These are phyloP conservation scores for Pneumocystis murina DNA, from an alignment of 1,139 yeast species.

Conservation along the genomic window DNA sequence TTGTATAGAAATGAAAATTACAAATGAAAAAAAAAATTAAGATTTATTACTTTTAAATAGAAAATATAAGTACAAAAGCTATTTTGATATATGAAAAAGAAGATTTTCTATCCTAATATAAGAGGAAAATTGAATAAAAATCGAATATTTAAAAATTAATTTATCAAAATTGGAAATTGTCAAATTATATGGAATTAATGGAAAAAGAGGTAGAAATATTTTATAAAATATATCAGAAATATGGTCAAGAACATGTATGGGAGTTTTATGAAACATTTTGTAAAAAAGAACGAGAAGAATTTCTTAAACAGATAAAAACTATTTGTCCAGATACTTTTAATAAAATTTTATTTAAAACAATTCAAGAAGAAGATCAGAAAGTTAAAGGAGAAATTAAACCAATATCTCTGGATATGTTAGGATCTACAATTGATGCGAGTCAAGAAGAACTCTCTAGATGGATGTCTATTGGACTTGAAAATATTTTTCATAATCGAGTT, in stretches of 20 bases:
- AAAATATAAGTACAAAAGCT: no score
- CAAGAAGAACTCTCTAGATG: neutral
- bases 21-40: no score
- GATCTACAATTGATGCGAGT: neutral
- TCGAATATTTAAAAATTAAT: no score
- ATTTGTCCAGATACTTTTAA: neutral
- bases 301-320: neutral
- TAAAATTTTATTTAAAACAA: neutral
- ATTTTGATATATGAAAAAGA: no score
- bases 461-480: slow-evolving; percentile 39
- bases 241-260: neutral
- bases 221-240: no score
- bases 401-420: neutral
- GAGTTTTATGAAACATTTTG: neutral
- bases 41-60: no score
- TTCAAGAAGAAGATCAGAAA: neutral
- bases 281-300: neutral
- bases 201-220: neutral
- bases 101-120: no score
- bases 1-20: no score
- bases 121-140: no score
- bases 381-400: neutral
- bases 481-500: slow-evolving; percentile 57
- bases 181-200: neutral
- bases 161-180: neutral